Base-by-base conservation (phyloP, 805 yeast species). In the Candida insectorum region DNA sequence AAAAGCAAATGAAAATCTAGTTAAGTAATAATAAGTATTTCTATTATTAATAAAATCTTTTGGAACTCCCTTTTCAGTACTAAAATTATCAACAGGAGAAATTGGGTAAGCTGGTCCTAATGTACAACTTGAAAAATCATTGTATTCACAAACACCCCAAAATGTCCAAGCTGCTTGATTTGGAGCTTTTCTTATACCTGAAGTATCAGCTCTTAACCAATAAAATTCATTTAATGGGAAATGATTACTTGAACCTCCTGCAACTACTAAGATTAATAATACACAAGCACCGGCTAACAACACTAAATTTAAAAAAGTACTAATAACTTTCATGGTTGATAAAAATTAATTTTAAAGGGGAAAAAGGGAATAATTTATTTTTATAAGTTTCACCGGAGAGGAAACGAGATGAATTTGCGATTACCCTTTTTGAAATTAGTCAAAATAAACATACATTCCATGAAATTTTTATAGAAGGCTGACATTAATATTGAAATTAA, bases 91-190 rank as follows among this genome's bases (percentile, higher is more conserved):
- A 29, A 59, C 73, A 18, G 96, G 96, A 16, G 94, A 84, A 54
- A 88, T 77, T 26, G 96, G 87, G 60, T 71, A 80, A n/a, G 85
- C 97, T 13, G 96, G 83, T 10, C 78, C 75, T 27, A 70, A 54
- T 28, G 58, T 53, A 50, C 71, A 72, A 14, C 57, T 38, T 27
- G 77, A 56, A 62, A 87, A 87, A 57, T 77, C 69, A 26, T 52
- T 42, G 35, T 75, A 73, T 42, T 72, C 69, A 56, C 86, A 79
- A 28, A 81, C 68, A 42, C 81, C 79, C 73, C 91, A 89, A 58
- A 76, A 75, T 8, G 89, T 83, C 96, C 96, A 89, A 48, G 89
- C 77, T 3, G 86, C 66, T 11, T 58, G 52, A 23, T 54, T 56
- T 18, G 71, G 62, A 6, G 83, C 81, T 27, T 65, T 55, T 44